Evolutionary conservation across 768 basidiomycete species (phyloP), one percentile per base, ranked within the genome.

Genomic region (Strobilomyces dryophilus): DNA sequence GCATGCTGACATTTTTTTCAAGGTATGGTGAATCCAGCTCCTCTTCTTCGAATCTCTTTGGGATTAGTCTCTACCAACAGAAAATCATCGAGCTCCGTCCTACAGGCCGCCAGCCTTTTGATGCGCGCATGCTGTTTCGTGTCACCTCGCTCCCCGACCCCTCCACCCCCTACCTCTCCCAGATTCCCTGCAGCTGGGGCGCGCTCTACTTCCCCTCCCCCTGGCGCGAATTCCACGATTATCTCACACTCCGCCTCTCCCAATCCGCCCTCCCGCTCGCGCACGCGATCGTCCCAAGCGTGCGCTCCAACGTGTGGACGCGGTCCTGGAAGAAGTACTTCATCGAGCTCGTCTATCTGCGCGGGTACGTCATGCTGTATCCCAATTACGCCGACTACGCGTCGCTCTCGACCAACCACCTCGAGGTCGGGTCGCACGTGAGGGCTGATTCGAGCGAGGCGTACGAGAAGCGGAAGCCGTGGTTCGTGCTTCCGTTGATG

Each of bases 181-280:
- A 89, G 53, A 82, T 92, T 10, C 92, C 92, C 0, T 93, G 92
- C 69, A 91, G 88, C 70, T 95, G 91, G 92, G 92, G 92, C 14
- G 92, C 89, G 2, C 76, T 91, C 35, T 95, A 93, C 73, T 95
- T 95, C 64, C 91, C 92, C 11, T 80, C 89, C 58, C 84, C 87
- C 61, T 93, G 91, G 92, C 80, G 83, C 59, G 89, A 89, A 66
- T 94, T 93, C 67, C 89, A 94, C 70, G 70, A 73, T 47, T 93
- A 89, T 65, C 82, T 93, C 56, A 60, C 80, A 36, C 63, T 77
- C n/a, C 84, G 91, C 26, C 78, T 92, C n/a, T 76, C 82, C n/a
- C 79, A 81, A 51, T 55, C 41, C 18, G 40, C 48, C 18, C 32
- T 61, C 10, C 67, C 54, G 52, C 35, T 79, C 51, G 71, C 72